Evolutionary conservation across 768 basidiomycete genomes (phyloP).

Genomic region (Russula lepida): DNA sequence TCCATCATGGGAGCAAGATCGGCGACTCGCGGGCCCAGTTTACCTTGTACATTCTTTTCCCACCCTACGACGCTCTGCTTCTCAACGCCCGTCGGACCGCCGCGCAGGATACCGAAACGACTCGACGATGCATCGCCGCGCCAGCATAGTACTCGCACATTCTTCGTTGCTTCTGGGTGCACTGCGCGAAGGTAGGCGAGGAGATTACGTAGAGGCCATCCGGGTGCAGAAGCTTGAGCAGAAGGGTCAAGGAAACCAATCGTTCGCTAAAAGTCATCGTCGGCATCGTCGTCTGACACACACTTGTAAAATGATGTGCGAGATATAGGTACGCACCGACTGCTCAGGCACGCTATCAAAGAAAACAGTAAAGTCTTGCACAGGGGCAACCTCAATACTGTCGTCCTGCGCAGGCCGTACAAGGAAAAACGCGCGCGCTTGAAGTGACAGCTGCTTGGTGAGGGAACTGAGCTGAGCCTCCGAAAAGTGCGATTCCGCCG

Average conservation of each 20-base stretch:
- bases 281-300: background rate
- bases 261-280: slow-evolving; percentile 22
- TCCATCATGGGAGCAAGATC: slow-evolving; percentile 97
- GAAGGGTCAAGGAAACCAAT: slow-evolving; percentile 62
- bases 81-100: slow-evolving; percentile 27
- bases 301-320: background rate
- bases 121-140: slow-evolving; percentile 57
- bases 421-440: slow-evolving; percentile 52
- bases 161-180: slow-evolving; percentile 41
- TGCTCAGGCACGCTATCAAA: slow-evolving; percentile 38
- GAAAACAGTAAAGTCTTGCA: slow-evolving; percentile 53
- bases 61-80: slow-evolving; percentile 76
- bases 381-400: slow-evolving; percentile 36
- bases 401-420: slow-evolving; percentile 33
- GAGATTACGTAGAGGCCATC: slow-evolving; percentile 92
- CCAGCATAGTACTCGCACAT: slow-evolving; percentile 67
- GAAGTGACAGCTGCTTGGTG: slow-evolving; percentile 37
- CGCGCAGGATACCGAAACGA: slow-evolving; percentile 46
- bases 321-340: slow-evolving; percentile 33
- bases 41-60: slow-evolving; percentile 89
- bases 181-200: slow-evolving; percentile 68
- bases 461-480: slow-evolving; percentile 33
- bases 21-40: slow-evolving; percentile 77
- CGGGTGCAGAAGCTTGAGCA: slow-evolving; percentile 44
- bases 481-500: slow-evolving; percentile 39